phyloP scores from a whole-genome alignment of 495 filamentous ascomycete genomes.

The Annulohypoxylon nitens region DNA sequence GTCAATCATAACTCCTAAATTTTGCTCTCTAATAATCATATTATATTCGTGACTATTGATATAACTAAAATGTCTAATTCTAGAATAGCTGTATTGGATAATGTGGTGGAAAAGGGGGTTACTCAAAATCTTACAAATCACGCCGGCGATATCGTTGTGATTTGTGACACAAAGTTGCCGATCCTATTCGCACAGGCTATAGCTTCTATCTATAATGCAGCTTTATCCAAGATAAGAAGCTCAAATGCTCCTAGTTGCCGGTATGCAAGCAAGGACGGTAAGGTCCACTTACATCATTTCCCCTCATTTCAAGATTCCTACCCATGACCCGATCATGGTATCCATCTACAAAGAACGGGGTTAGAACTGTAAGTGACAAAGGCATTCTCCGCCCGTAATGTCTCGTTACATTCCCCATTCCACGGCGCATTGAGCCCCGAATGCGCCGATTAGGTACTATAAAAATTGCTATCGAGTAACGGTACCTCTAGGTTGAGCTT shows the following conservation, averaged over 20 bases:
- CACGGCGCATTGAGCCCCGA: neutral
- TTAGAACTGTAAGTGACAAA: neutral
- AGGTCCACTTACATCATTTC: constrained; percentile 10
- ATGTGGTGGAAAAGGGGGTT: neutral
- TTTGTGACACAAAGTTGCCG: neutral
- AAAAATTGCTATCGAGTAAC: neutral
- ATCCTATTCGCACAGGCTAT: neutral
- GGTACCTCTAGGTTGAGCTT: neutral
- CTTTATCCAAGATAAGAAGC: constrained; percentile 6
- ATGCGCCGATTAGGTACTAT: neutral
- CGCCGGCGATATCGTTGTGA: too few relatives aligned
- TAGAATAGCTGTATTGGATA: neutral
- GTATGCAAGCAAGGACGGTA: neutral
- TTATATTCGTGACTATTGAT: too few relatives aligned
- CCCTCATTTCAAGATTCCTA: constrained; percentile 11
- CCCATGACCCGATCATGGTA: neutral
- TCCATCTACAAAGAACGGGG: neutral
- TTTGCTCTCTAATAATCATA: neutral
- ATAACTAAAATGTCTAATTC: neutral
- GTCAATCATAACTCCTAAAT: neutral
- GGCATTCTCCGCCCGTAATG: neutral
- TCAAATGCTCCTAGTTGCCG: neutral
- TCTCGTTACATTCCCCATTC: neutral
- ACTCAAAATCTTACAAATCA: neutral
- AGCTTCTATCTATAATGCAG: neutral